Evolutionary conservation across 2,329 filamentous ascomycete species (phyloP).

Genomic region (Colletotrichum acutatum): DNA sequence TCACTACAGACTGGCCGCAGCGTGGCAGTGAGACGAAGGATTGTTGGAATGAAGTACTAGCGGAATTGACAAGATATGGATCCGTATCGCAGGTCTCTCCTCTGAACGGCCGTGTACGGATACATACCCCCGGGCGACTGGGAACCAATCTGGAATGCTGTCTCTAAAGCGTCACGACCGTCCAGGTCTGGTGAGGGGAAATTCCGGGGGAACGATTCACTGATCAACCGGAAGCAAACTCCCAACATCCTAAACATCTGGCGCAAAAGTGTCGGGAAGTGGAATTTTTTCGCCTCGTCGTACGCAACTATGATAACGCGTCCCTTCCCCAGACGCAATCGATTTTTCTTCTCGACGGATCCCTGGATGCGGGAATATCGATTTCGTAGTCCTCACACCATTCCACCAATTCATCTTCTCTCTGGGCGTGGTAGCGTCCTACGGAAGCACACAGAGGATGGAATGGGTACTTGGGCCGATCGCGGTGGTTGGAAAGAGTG

Average conservation of each 20-base stretch:
- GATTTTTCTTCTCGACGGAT: background rate
- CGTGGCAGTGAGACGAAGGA: slow-evolving; percentile 9
- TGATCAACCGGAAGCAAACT: slow-evolving; percentile 14
- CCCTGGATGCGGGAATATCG: background rate
- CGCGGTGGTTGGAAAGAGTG: slow-evolving; percentile 13
- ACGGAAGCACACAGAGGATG: background rate
- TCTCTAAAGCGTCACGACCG: background rate
- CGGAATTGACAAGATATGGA: background rate
- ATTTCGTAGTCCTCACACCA: background rate
- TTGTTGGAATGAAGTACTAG: background rate
- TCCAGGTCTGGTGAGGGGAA: background rate
- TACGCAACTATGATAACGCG: background rate
- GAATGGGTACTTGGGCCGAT: slow-evolving; percentile 20
- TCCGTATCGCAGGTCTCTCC: no score
- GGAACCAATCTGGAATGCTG: slow-evolving; percentile 9
- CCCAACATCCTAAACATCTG: background rate
- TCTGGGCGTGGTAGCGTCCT: slow-evolving; percentile 4
- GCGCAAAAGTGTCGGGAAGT: background rate
- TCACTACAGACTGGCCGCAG: slow-evolving; percentile 1
- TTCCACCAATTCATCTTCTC: no score
- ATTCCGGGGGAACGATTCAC: background rate
- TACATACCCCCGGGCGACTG: background rate
- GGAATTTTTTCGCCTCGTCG: background rate
- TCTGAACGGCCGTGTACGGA: background rate
- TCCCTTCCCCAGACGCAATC: background rate